These are phyloP conservation scores for Apiospora saccharicola DNA, from an alignment of 2,329 filamentous ascomycete genomes.

Conservation along the genomic window DNA sequence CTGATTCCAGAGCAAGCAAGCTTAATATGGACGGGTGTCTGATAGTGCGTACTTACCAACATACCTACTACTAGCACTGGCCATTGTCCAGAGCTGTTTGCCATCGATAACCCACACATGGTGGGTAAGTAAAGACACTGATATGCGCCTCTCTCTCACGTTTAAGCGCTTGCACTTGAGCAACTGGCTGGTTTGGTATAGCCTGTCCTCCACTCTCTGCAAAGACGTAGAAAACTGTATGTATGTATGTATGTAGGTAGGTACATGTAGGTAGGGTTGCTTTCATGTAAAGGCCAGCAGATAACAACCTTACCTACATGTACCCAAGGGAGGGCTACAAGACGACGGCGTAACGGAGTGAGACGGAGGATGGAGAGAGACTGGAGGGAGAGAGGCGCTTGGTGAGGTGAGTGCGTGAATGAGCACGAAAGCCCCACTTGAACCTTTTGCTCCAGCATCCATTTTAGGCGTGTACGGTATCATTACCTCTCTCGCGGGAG, in stretches of 20 bases:
- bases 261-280: background rate
- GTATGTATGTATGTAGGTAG: background rate
- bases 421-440: conserved; percentile 10
- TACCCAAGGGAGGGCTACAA: background rate
- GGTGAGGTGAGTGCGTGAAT: background rate
- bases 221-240: background rate
- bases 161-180: background rate
- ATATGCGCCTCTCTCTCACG: background rate
- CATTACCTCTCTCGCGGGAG: background rate
- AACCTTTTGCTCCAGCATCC: conserved; percentile 11
- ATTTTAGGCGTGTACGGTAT: conserved; percentile 15
- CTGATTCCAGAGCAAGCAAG: conserved; percentile 8
- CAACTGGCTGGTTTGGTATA: background rate
- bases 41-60: background rate
- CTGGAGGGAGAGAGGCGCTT: background rate
- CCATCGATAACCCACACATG: background rate
- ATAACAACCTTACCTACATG: background rate
- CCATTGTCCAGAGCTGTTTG: conserved; percentile 2
- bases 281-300: background rate
- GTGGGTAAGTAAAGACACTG: conserved; percentile 11
- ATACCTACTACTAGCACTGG: background rate
- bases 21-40: conserved; percentile 2
- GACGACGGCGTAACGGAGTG: no score
- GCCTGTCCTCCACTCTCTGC: background rate
- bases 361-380: background rate